Percentiles rank a stretch among this genome's conserved stretches.
These are phyloP conservation scores for Fusarium napiforme DNA, from an alignment of 2,329 filamentous ascomycete genomes.

Conservation along the genomic window DNA sequence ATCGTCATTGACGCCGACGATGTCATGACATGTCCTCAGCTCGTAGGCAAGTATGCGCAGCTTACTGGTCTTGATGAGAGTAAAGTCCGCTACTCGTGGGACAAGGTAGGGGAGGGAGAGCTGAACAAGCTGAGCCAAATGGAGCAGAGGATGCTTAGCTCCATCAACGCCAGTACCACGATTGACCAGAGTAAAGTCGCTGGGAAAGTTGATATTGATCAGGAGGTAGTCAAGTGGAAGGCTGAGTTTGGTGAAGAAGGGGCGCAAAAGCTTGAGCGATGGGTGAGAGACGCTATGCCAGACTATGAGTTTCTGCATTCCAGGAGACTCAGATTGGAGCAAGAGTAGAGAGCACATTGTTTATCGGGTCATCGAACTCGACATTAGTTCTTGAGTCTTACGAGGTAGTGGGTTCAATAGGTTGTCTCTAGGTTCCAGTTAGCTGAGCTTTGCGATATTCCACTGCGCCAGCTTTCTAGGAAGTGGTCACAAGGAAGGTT, in stretches of 20 bases:
- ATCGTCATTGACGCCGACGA: conserved; percentile 37
- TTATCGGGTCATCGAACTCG: background rate
- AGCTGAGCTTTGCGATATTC: background rate
- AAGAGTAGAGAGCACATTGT: background rate
- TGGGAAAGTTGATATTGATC: conserved; percentile 18
- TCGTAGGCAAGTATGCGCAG: conserved; percentile 25
- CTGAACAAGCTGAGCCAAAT: background rate
- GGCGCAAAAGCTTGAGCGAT: conserved; percentile 23
- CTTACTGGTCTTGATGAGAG: conserved; percentile 21
- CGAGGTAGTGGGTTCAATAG: background rate
- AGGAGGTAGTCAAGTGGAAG: conserved; percentile 33
- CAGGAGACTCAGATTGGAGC: conserved; percentile 18
- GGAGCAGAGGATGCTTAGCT: conserved; percentile 29
- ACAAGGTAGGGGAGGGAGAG: background rate
- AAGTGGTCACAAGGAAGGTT: too few relatives aligned
- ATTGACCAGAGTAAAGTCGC: conserved; percentile 25
- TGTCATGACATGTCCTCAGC: conserved; percentile 22
- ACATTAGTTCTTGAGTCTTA: background rate
- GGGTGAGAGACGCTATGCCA: conserved; percentile 27
- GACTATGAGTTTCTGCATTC: conserved; percentile 30
- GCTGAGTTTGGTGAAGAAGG: conserved; percentile 28
- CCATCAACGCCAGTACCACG: conserved; percentile 25
- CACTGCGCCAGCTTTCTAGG: rapidly evolving
- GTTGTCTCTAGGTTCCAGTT: too few relatives aligned
- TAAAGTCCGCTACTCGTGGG: conserved; percentile 26